Conservation (phyloP, 2,329 filamentous ascomycete genomes). For the Penicillium vulpinum region DNA sequence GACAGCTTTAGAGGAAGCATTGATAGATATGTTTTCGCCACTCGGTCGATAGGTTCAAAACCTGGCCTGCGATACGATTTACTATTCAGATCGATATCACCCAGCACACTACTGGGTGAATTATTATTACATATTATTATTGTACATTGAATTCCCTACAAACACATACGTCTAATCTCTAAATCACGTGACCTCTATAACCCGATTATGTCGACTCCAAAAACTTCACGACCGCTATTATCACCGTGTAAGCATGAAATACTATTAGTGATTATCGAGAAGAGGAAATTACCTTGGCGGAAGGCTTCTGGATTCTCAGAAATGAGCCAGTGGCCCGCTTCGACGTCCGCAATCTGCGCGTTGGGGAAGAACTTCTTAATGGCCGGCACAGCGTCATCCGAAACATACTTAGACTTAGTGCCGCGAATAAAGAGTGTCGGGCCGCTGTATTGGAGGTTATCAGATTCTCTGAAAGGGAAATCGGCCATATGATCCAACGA, state of each 20-base stretch:
- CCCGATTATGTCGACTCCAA: slow-evolving; percentile 23
- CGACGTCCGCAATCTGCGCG: slow-evolving; percentile 42
- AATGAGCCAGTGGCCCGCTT: slow-evolving; percentile 48
- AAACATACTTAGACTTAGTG: slow-evolving; percentile 43
- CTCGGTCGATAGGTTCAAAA: neutral
- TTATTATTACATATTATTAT: no score
- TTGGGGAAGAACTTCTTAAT: slow-evolving; percentile 46
- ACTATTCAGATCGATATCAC: neutral
- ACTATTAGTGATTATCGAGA: neutral
- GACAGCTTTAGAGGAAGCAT: neutral
- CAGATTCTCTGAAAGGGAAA: slow-evolving; percentile 79
- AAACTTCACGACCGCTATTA: slow-evolving; percentile 37
- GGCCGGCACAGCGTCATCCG: slow-evolving; percentile 40
- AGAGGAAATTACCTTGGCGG: slow-evolving; percentile 31
- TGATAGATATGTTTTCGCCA: neutral
- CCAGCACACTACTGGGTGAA: neutral
- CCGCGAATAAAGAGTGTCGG: slow-evolving; percentile 72
- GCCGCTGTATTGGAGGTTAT: slow-evolving; percentile 68
- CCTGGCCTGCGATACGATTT: neutral
- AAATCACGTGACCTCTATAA: neutral
- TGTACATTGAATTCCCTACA: neutral
- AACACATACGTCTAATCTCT: neutral
- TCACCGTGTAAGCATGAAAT: slow-evolving; percentile 12
- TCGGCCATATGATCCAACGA: slow-evolving; percentile 76
- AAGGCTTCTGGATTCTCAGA: slow-evolving; percentile 49